Conservation (phyloP, 768 basidiomycete genomes). For the Leccinum obscurum region DNA sequence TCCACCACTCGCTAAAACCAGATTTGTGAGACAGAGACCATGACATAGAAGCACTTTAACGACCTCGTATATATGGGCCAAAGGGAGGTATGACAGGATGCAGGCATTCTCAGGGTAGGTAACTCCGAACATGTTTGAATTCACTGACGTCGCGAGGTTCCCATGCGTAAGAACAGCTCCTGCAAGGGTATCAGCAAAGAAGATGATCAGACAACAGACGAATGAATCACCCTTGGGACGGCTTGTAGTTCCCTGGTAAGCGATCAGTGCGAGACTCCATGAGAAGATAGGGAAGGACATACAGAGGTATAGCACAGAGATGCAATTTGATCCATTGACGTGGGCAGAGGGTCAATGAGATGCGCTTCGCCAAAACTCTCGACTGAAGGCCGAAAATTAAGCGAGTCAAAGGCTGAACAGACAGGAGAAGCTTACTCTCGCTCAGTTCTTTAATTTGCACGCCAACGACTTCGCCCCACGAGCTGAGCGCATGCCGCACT, state of each 20-base stretch:
- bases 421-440: slow-evolving; percentile 54
- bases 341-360: slow-evolving; percentile 56
- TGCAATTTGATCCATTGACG: slow-evolving; percentile 65
- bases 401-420: not conserved
- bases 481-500: slow-evolving; percentile 52
- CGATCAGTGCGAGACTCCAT: slow-evolving; percentile 2
- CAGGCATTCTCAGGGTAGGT: slow-evolving; percentile 43
- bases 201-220: not conserved
- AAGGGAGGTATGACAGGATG: slow-evolving; percentile 75
- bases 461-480: slow-evolving; percentile 69
- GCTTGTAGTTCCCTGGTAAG: slow-evolving; percentile 70
- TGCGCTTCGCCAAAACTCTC: slow-evolving; percentile 72
- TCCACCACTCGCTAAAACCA: slow-evolving; percentile 58
- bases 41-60: not conserved
- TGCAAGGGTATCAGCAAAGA: slow-evolving; percentile 25
- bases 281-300: slow-evolving; percentile 29
- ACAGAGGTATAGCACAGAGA: slow-evolving; percentile 96
- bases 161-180: slow-evolving; percentile 79
- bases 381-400: slow-evolving; percentile 45
- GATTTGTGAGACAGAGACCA: slow-evolving; percentile 8
- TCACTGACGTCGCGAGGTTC: slow-evolving; percentile 59
- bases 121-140: slow-evolving; percentile 59
- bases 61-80: slow-evolving; percentile 91
- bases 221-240: slow-evolving; percentile 68
- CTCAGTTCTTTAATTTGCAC: slow-evolving; percentile 62